phyloP scores from a whole-genome alignment of 805 yeast genomes.

The Ogataea dorogensis region DNA sequence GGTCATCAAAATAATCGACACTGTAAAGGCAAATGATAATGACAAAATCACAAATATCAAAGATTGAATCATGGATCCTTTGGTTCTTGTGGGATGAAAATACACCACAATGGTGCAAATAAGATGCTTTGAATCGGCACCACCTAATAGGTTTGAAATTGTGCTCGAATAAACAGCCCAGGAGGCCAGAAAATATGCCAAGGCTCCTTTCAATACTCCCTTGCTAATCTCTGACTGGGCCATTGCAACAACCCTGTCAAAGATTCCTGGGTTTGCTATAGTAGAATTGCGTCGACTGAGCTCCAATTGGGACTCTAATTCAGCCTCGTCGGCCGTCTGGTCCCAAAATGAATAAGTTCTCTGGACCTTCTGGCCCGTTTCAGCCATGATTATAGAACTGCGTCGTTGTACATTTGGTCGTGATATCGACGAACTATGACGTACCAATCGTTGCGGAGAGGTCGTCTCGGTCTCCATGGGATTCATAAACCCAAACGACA shows the following conservation, averaged over 20 bases:
- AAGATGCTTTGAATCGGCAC: slow-evolving; percentile 72
- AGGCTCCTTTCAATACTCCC: slow-evolving; percentile 58
- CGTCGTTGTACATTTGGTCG: slow-evolving; percentile 24
- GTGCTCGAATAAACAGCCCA: slow-evolving; percentile 62
- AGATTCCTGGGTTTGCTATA: slow-evolving; percentile 12
- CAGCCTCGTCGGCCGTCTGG: slow-evolving; percentile 23
- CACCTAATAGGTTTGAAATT: slow-evolving; percentile 53
- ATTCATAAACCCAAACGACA: slow-evolving; percentile 4
- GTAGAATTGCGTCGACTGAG: slow-evolving; percentile 8
- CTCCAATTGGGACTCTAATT: slow-evolving; percentile 15
- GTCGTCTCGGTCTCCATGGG: slow-evolving; percentile 3
- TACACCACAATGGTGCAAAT: slow-evolving; percentile 82
- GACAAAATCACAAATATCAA: slow-evolving; percentile 57
- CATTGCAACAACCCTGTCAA: neutral
- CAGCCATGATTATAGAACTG: slow-evolving; percentile 44
- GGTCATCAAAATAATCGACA: slow-evolving; percentile 52
- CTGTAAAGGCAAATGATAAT: slow-evolving; percentile 49
- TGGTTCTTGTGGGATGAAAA: slow-evolving; percentile 77
- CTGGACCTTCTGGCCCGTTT: slow-evolving; percentile 40
- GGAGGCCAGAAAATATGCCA: slow-evolving; percentile 75
- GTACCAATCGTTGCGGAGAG: slow-evolving; percentile 6
- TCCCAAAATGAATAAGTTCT: slow-evolving; percentile 32
- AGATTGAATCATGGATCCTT: slow-evolving; percentile 80
- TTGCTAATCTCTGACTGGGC: slow-evolving; percentile 9
- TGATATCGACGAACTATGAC: slow-evolving; percentile 17